Conservation (phyloP, 2,329 filamentous ascomycete genomes). For the Ophiostoma piceae region DNA sequence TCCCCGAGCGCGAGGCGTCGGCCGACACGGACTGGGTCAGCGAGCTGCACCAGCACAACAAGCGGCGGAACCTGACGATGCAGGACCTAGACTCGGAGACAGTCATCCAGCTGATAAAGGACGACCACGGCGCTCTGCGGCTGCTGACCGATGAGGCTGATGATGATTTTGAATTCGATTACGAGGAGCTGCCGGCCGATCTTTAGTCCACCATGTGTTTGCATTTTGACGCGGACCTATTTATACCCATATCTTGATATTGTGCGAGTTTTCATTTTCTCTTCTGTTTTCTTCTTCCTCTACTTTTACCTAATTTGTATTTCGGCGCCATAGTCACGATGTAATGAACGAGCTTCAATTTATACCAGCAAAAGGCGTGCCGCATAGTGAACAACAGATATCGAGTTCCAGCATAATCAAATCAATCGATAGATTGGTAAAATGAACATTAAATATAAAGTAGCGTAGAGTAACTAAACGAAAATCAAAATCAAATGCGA, state of each 20-base stretch:
- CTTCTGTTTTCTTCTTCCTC: neutral
- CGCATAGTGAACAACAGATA: too few species aligned
- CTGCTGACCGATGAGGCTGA: conserved; percentile 3
- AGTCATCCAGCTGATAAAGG: conserved; percentile 26
- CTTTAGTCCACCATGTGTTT: neutral
- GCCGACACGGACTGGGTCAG: neutral
- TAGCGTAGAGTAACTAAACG: neutral
- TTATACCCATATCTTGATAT: neutral
- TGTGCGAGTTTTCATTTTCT: neutral
- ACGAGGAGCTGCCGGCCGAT: conserved; percentile 27
- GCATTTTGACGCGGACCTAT: neutral
- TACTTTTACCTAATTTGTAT: neutral
- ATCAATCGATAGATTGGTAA: neutral
- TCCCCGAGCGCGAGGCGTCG: neutral
- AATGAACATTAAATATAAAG: neutral
- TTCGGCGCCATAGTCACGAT: neutral
- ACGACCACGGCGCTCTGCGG: conserved; percentile 26
- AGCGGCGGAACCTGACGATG: conserved; percentile 22
- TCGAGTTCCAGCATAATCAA: too few species aligned
- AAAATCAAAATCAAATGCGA: neutral
- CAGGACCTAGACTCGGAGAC: conserved; percentile 25
- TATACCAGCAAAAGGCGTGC: too few species aligned
- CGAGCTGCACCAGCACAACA: conserved; percentile 19
- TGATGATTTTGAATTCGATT: conserved; percentile 27
- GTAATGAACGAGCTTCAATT: neutral